Conservation (phyloP, 2,329 filamentous ascomycete species). For the Cytospora paraplurivora region DNA sequence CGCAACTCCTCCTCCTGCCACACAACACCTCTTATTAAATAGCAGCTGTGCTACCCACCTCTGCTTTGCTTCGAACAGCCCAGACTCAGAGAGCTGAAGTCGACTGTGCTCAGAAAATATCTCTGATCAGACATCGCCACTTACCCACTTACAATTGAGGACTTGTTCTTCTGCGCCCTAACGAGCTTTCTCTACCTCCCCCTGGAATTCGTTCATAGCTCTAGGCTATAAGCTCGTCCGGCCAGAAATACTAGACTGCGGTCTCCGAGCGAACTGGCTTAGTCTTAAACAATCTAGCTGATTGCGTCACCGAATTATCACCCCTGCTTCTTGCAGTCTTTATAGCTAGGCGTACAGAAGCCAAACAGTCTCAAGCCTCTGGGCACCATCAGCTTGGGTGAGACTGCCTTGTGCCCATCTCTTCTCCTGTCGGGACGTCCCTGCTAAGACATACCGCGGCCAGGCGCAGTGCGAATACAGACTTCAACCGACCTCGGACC, state of each 20-base stretch:
- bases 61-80: constrained; percentile 7
- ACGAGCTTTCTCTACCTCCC: background rate
- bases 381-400: constrained; percentile 8
- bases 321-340: constrained; percentile 1
- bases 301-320: constrained; percentile 16
- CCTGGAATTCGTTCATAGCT: constrained; percentile 2
- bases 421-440: background rate
- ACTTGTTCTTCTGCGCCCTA: background rate
- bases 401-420: background rate
- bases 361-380: constrained; percentile 5
- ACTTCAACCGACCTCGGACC: background rate
- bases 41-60: constrained; percentile 16
- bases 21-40: constrained; percentile 7
- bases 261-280: constrained; percentile 16
- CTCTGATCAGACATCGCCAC: background rate
- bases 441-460: constrained; percentile 1
- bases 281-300: constrained; percentile 19
- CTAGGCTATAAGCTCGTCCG: background rate
- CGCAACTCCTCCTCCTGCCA: constrained; percentile 5
- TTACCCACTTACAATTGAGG: background rate
- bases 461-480: constrained; percentile 2
- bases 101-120: background rate
- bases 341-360: constrained; percentile 6
- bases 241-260: constrained; percentile 4
- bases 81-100: constrained; percentile 9